A percentile compares a stretch with the other conserved stretches of the same genome.
Conservation (phyloP, 345 rosid genomes). For the Lumnitzera littorea region DNA sequence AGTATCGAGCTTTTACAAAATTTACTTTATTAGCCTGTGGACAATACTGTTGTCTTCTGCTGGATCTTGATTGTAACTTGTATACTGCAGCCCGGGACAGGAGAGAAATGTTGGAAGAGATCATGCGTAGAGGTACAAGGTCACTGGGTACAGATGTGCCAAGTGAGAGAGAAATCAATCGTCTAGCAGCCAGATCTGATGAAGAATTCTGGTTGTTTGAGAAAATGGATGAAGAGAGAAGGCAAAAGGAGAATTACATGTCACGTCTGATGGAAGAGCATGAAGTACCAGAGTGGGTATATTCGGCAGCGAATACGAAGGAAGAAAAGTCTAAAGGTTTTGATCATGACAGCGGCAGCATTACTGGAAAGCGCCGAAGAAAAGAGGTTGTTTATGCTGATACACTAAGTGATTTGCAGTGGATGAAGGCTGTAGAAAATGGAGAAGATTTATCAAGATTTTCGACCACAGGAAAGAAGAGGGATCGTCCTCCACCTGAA, state of each 20-base stretch:
- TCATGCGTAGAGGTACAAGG: slow-evolving; percentile 96
- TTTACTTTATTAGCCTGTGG: neutral
- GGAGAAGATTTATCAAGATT: slow-evolving; percentile 62
- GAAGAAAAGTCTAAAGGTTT: slow-evolving; percentile 50
- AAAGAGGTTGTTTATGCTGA: slow-evolving; percentile 77
- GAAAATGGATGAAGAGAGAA: slow-evolving; percentile 91
- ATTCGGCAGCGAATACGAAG: slow-evolving; percentile 40
- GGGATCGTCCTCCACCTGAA: slow-evolving; percentile 28
- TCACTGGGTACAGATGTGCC: slow-evolving; percentile 95
- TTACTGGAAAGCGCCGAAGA: slow-evolving; percentile 73
- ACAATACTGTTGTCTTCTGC: neutral
- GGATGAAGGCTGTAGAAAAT: slow-evolving; percentile 92
- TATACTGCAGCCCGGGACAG: slow-evolving; percentile 82
- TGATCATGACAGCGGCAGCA: slow-evolving; percentile 33
- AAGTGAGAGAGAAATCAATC: slow-evolving; percentile 96
- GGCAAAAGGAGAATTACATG: slow-evolving; percentile 73
- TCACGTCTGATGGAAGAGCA: slow-evolving; percentile 91
- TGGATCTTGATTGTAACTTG: slow-evolving; percentile 7
- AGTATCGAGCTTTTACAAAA: too few species aligned
- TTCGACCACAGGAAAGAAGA: slow-evolving; percentile 41
- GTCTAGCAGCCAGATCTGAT: slow-evolving; percentile 84
- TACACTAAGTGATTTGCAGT: slow-evolving; percentile 72
- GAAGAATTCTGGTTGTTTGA: slow-evolving; percentile 92
- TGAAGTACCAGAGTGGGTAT: slow-evolving; percentile 98
- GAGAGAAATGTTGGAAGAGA: slow-evolving; percentile 87